Conservation (phyloP, 148 eudicot genomes). For the Amaranthus cruentus region DNA sequence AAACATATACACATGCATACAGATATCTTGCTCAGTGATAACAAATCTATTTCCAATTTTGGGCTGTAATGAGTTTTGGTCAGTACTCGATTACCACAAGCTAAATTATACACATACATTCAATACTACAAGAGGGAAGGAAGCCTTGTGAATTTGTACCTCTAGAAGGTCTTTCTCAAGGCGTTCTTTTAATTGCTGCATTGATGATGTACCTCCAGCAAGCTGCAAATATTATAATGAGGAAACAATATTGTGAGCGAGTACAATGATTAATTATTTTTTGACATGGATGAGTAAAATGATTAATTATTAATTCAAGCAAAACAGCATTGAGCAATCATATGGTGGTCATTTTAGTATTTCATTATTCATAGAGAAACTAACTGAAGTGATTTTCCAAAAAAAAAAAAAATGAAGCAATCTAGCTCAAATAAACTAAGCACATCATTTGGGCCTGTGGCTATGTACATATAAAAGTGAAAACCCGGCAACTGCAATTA, state of each 20-base stretch:
- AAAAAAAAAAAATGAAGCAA: background rate
- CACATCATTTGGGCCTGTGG: background rate
- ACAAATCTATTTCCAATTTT: no score
- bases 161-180: constrained; percentile 96
- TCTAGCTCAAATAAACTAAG: background rate
- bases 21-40: no score
- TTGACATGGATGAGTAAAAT: background rate
- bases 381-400: background rate
- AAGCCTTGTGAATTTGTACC: constrained; percentile 32
- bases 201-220: constrained; percentile 95
- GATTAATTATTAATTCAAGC: background rate
- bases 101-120: background rate
- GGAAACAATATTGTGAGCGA: background rate
- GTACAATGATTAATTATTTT: no score
- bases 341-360: background rate
- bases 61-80: no score
- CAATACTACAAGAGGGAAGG: constrained; percentile 2
- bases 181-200: constrained; percentile 97
- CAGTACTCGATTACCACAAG: no score
- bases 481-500: background rate
- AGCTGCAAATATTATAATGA: constrained; percentile 44
- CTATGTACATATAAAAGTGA: background rate
- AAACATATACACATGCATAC: no score
- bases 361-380: background rate
- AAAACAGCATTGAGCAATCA: background rate